Evolutionary conservation across 305 asterid genomes (phyloP).

Genomic region (Fraxinus xanthoxyloides): DNA sequence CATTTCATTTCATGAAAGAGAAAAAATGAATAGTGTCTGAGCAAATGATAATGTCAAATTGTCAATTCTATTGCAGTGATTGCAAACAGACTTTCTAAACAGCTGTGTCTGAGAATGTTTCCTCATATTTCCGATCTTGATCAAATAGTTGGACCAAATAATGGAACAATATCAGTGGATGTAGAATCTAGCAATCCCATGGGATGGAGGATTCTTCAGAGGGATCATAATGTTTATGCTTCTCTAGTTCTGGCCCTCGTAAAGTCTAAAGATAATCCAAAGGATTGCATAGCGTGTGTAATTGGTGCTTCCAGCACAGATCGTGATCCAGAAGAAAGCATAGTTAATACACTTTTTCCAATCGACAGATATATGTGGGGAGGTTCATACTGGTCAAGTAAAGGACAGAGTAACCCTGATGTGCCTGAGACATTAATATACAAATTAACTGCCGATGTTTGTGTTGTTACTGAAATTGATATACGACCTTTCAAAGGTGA

Average conservation of each 20-base stretch:
- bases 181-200: background rate
- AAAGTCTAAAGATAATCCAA: slow-evolving; percentile 23
- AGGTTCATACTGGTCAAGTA: slow-evolving; percentile 66
- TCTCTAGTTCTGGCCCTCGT: slow-evolving; percentile 39
- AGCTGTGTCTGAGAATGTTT: slow-evolving; percentile 28
- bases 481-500: slow-evolving; percentile 63
- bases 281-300: slow-evolving; percentile 36
- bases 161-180: background rate
- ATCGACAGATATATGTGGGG: slow-evolving; percentile 28
- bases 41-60: background rate
- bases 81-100: slow-evolving; percentile 33
- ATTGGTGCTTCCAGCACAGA: slow-evolving; percentile 71
- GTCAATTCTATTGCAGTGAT: slow-evolving; percentile 29
- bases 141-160: slow-evolving; percentile 16
- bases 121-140: slow-evolving; percentile 24
- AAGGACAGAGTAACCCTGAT: slow-evolving; percentile 50
- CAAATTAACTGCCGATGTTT: slow-evolving; percentile 37
- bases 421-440: slow-evolving; percentile 53
- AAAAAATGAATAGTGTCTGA: background rate
- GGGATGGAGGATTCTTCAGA: slow-evolving; percentile 29
- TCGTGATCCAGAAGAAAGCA: slow-evolving; percentile 34
- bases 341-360: slow-evolving; percentile 45
- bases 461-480: slow-evolving; percentile 45
- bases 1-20: background rate
- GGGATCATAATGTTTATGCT: slow-evolving; percentile 48